Percentiles rank a stretch among this genome's conserved stretches.
Evolutionary conservation across 495 filamentous ascomycete genomes (phyloP).

Genomic region (Chaetomium fimeti): DNA sequence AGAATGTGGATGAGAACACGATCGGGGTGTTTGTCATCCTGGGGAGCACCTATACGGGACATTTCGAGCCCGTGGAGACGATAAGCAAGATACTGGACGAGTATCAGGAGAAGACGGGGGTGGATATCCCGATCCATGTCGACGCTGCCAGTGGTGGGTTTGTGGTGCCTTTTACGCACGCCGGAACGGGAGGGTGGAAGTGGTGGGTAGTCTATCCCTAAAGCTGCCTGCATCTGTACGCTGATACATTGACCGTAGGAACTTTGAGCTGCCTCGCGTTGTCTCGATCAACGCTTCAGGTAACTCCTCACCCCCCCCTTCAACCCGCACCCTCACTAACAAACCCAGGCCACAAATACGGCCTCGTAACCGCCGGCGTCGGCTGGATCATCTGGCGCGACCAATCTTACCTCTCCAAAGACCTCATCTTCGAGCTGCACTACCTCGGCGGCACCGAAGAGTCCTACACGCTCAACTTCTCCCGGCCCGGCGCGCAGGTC

Average conservation of each 20-base stretch:
- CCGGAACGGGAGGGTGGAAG: conserved; percentile 57
- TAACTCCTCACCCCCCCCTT: not conserved
- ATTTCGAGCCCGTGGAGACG: conserved; percentile 73
- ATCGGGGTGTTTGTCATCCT: conserved; percentile 76
- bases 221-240: not conserved
- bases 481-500: conserved; percentile 67
- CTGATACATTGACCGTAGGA: conserved; percentile 41
- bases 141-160: conserved; percentile 73
- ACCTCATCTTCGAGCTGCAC: conserved; percentile 71
- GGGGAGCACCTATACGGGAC: conserved; percentile 73
- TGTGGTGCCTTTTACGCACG: conserved; percentile 69
- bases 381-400: conserved; percentile 78
- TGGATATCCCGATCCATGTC: conserved; percentile 72
- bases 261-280: conserved; percentile 69
- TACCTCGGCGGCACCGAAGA: conserved; percentile 74
- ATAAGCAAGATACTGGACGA: conserved; percentile 65
- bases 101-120: conserved; percentile 60
- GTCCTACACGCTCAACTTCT: conserved; percentile 75
- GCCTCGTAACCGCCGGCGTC: conserved; percentile 68
- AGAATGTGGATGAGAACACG: conserved; percentile 75
- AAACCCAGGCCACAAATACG: conserved; percentile 62
- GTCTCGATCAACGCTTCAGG: conserved; percentile 71
- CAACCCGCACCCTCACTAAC: not conserved
- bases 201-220: conserved; percentile 45
- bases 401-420: conserved; percentile 63